phyloP scores from a whole-genome alignment of 1,139 yeast genomes.

The Diutina pseudorugosa region DNA sequence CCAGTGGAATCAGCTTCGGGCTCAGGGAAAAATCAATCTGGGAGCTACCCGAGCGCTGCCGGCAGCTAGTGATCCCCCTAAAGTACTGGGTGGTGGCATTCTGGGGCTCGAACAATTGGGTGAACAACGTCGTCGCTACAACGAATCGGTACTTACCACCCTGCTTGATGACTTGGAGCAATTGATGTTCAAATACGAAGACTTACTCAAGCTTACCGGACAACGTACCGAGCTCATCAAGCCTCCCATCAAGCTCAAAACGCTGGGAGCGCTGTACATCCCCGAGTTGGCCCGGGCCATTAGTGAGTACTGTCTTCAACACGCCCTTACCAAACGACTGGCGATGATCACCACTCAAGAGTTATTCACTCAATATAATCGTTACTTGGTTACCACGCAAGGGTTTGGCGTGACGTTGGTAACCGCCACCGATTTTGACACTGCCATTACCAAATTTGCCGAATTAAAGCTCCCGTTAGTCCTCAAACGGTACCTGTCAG shows the following conservation, averaged over 20 bases:
- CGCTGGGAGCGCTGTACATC: constrained; percentile 20
- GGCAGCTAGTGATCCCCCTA: constrained; percentile 8
- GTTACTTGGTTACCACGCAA: constrained; percentile 23
- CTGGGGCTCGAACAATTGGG: constrained; percentile 57
- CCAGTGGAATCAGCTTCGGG: constrained; percentile 24
- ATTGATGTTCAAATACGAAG: constrained; percentile 67
- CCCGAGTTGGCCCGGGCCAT: constrained; percentile 35
- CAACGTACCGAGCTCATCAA: constrained; percentile 27
- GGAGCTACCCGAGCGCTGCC: constrained; percentile 6
- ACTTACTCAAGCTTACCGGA: constrained; percentile 43
- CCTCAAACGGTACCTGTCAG: constrained; percentile 20
- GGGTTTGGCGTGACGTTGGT: constrained; percentile 32
- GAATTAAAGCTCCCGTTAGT: constrained; percentile 22
- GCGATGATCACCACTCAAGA: constrained; percentile 33
- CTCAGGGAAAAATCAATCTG: not conserved
- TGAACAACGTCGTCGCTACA: constrained; percentile 43
- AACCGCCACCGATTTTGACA: constrained; percentile 19
- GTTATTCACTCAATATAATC: constrained; percentile 29
- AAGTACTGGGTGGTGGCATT: constrained; percentile 35
- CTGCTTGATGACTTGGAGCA: constrained; percentile 73
- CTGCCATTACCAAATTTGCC: constrained; percentile 20
- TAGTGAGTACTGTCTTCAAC: constrained; percentile 34
- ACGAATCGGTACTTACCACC: constrained; percentile 49
- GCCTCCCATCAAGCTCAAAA: constrained; percentile 21
- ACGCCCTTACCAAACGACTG: constrained; percentile 18